phyloP scores from a whole-genome alignment of 345 rosid species.

The Pistacia vera region DNA sequence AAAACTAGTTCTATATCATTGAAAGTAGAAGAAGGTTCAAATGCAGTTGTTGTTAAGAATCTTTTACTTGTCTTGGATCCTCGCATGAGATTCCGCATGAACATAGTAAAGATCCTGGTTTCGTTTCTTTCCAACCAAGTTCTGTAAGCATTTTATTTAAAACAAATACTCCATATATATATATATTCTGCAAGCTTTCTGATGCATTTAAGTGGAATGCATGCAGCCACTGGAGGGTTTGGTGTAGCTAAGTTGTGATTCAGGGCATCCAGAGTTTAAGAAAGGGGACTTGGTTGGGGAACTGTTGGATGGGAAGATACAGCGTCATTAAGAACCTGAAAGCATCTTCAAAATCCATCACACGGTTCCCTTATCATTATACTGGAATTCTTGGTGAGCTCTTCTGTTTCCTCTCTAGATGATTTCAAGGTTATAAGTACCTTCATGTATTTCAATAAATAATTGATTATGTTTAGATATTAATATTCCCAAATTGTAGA shows the following conservation, averaged over 20 bases:
- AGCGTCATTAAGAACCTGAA: slow-evolving; percentile 14
- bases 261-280: slow-evolving; percentile 26
- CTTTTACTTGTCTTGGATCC: slow-evolving; percentile 50
- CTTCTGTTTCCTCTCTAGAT: not conserved
- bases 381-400: slow-evolving; percentile 20
- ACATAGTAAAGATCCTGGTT: not conserved
- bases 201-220: not conserved
- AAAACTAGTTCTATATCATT: not conserved
- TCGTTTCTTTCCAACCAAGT: slow-evolving; percentile 4
- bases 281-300: slow-evolving; percentile 39
- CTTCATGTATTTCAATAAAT: too few species aligned
- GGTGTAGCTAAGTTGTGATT: slow-evolving; percentile 33
- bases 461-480: too few species aligned
- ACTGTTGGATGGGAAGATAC: slow-evolving; percentile 31
- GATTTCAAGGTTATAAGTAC: too few species aligned
- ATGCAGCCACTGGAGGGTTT: slow-evolving; percentile 10
- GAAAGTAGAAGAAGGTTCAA: slow-evolving; percentile 22
- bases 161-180: not conserved
- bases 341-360: slow-evolving; percentile 24
- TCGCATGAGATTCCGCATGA: slow-evolving; percentile 31
- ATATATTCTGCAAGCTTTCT: not conserved
- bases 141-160: slow-evolving; percentile 18
- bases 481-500: too few species aligned
- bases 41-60: slow-evolving; percentile 34
- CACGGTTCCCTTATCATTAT: slow-evolving; percentile 32